Percentiles rank a stretch among this genome's conserved stretches.
phyloP scores from a whole-genome alignment of 345 rosid genomes.

The Brassica napus region Da-Ae NC_063445.1:778501-779000 shows the following conservation, averaged over 20 bases:
- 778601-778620: neutral
- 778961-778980: constrained; percentile 41
- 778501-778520: constrained; percentile 26
- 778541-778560: constrained; percentile 38
- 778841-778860: neutral
- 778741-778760: neutral
- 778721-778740: neutral
- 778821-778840: constrained; percentile 8
- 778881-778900: constrained; percentile 35
- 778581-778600: neutral
- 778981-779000: constrained; percentile 7
- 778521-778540: constrained; percentile 33
- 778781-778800: neutral
- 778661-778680: constrained; percentile 5
- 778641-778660: neutral
- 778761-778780: neutral
- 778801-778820: neutral
- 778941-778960: constrained; percentile 44
- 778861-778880: constrained; percentile 9
- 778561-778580: constrained; percentile 13
- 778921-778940: constrained; percentile 40
- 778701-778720: neutral
- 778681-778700: neutral
- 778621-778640: neutral
- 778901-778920: constrained; percentile 35